Evolutionary conservation across 2,329 filamentous ascomycete genomes (phyloP), one percentile per base, ranked within the genome.

Genomic region (Neopestalotiopsis clavispora): DNA sequence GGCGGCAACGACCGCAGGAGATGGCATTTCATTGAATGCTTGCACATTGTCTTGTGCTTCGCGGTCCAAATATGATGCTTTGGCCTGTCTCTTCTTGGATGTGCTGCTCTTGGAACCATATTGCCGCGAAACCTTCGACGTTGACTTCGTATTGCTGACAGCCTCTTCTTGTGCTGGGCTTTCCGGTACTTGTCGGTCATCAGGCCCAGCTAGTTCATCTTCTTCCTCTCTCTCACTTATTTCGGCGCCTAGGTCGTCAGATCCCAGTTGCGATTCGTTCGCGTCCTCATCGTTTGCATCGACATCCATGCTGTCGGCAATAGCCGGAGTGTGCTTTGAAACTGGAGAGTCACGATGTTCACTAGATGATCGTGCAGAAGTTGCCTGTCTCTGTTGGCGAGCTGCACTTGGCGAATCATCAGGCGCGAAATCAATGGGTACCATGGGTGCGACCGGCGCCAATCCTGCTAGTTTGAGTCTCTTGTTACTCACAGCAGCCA

Each of bases 31-130:
- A 2, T 45, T 59, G 20, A 61, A 62, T 5, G 69, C 45, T 9
- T 73, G 64, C n/a, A 60, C 38, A 20, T 70, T 65, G 10, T 49
- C 70, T 7, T 72, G 65, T 20, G 62, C 62, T 32, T 58, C 58
- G 20, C 67, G 69, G 30, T 71, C 71, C n/a, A 70, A 74, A 65
- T 75, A 78, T 30, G 74, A 69, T 2, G 69, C 69, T 52, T 78
- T 78, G 4, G 65, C 73, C 9, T 74, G 59, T 49, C 77, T 75
- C 42, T 75, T 78, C 62, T 73, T 72, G 49, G 72, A 67, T 9
- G 72, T 75, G 56, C 68, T 69, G 12, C 70, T 34, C 60, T 69
- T 75, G 7, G 68, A 63, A 2, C 66, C 73, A 68, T 56, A 74
- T 45, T 45, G 74, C 71, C 60, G 73, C 70, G 20, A 70, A 69